Evolutionary conservation across 176 grass and related monocot genomes (phyloP), one percentile per base, ranked within the genome.

Genomic region (Areca catechu): DNA sequence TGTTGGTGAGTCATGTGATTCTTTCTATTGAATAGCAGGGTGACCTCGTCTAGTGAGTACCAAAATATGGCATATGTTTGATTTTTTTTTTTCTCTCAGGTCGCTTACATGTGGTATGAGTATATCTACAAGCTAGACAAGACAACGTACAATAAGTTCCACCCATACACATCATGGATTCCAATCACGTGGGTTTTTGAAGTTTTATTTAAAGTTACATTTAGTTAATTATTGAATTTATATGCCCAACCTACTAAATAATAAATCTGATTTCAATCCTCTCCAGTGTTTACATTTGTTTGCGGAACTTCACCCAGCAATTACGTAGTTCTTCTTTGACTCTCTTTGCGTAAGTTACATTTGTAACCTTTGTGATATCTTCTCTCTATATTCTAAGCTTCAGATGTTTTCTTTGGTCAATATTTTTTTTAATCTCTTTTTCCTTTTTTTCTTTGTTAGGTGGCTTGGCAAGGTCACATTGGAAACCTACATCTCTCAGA

Each of bases 101-200:
- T 47, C 61, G 84, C 71, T 55, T 88, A 79, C 51, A 62, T 83
- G 19, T 88, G 79, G 84, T 88, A 79, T 20, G 84, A 88, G 49
- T 88, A 83, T 70, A 79, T 88, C 68, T 88, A 88, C 62, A 88
- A 79, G 72, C 67, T 88, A 67, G 79, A 88, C 61, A 88, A 88
- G 77, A 1, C 83, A 69, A 75, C 79, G 24, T 88, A 88, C 68
- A 88, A 88, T 64, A 88, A 88, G 48, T 57, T 63, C 48, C 84
- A 88, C 66, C 79, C 84, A 19, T 88, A 88, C 57, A 83, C 84
- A 51, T 88, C 84, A 49, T 88, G 84, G 84, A 88, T 88, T 58
- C 84, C 84, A 62, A 88, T 88, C 37, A 88, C 84, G 84, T 83
- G 56, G 25, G 79, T 72, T 60, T 54, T 43, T 43, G 34, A 49